Evolutionary conservation across 495 filamentous ascomycete genomes (phyloP).

Genomic region (Xylaria cubensis): DNA sequence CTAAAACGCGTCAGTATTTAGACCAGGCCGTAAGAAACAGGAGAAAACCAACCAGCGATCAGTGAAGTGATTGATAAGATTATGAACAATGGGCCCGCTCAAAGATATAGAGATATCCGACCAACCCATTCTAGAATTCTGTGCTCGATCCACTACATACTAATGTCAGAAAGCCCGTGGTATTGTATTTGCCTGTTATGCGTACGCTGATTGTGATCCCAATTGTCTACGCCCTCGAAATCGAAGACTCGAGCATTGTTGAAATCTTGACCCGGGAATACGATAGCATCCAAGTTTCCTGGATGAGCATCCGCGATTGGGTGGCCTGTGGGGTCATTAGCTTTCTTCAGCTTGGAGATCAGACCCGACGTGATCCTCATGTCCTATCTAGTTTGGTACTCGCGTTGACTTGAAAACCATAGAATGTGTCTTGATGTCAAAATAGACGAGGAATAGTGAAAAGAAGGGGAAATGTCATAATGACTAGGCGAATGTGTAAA

Average conservation of each 20-base stretch:
- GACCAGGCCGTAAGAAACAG: background rate
- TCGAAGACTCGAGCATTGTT: constrained; percentile 91
- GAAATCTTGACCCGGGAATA: constrained; percentile 94
- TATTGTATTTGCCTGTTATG: background rate
- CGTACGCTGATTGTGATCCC: constrained; percentile 79
- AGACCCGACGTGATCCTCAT: background rate
- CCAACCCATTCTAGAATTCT: constrained; percentile 91
- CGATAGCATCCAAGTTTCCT: constrained; percentile 69
- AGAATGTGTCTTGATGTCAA: background rate
- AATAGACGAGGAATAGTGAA: background rate
- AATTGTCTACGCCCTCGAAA: constrained; percentile 84
- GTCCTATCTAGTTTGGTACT: background rate
- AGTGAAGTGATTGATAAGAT: constrained; percentile 78
- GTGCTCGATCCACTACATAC: constrained; percentile 69
- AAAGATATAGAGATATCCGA: constrained; percentile 85
- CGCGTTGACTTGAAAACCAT: background rate
- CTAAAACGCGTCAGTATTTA: constrained; percentile 34
- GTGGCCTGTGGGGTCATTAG: constrained; percentile 60
- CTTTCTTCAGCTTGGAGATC: background rate
- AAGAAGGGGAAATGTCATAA: background rate
- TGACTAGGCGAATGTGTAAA: background rate
- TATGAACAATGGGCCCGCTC: constrained; percentile 78
- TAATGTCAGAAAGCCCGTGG: constrained; percentile 31
- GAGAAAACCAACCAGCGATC: constrained; percentile 69
- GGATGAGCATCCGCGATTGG: constrained; percentile 87